These are phyloP conservation scores for Malassezia nana DNA, from an alignment of 1,284 basidiomycete genomes.

Conservation along the genomic window DNA sequence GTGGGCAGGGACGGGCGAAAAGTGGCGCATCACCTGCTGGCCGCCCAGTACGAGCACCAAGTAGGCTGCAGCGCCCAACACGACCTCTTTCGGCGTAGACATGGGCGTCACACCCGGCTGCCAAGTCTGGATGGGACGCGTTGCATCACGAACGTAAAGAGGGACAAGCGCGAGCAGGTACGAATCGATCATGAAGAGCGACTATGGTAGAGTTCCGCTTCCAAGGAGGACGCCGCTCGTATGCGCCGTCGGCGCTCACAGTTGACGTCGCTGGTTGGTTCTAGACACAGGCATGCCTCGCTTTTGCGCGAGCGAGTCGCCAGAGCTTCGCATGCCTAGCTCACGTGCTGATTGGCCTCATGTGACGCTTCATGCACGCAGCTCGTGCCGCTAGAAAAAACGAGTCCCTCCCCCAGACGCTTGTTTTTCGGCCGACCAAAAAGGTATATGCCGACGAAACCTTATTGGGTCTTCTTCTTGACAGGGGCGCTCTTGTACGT, in stretches of 20 bases:
- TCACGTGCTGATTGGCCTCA: too few species aligned
- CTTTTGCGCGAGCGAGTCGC: neutral
- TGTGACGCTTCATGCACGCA: too few species aligned
- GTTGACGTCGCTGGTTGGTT: neutral
- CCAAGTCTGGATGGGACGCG: slow-evolving; percentile 21
- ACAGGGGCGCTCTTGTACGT: slow-evolving; percentile 45
- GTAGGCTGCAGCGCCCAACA: slow-evolving; percentile 61
- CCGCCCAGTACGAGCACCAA: slow-evolving; percentile 79
- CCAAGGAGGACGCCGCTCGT: neutral
- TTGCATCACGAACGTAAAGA: slow-evolving; percentile 9
- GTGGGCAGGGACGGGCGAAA: slow-evolving; percentile 54
- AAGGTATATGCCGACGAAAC: neutral
- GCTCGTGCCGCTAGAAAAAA: too few species aligned
- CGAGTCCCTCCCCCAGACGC: too few species aligned
- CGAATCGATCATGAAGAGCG: neutral
- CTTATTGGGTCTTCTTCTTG: slow-evolving; percentile 1
- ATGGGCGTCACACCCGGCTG: slow-evolving; percentile 32
- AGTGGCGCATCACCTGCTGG: slow-evolving; percentile 66
- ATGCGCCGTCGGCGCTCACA: too few species aligned
- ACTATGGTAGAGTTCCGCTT: neutral
- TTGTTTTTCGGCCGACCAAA: too few species aligned
- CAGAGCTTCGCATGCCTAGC: too few species aligned
- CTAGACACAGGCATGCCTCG: neutral
- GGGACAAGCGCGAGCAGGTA: neutral
- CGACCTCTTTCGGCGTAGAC: slow-evolving; percentile 27